phyloP scores from a whole-genome alignment of 257 asterid species.

The Hygrophila difformis region DNA sequence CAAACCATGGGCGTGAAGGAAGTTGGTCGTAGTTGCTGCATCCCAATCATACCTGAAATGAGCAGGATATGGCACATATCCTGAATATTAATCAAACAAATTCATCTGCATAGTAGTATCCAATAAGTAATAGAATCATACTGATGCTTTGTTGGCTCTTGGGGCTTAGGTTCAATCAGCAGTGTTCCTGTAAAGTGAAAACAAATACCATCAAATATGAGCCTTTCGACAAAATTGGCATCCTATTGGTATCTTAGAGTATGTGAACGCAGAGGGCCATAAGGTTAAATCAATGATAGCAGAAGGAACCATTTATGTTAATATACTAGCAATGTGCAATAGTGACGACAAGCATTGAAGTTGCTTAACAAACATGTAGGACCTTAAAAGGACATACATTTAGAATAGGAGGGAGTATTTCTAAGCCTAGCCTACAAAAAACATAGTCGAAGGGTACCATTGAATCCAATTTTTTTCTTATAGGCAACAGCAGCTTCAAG shows the following conservation, averaged over 20 bases:
- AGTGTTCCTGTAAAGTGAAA: constrained; percentile 83
- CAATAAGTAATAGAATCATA: constrained; percentile 21
- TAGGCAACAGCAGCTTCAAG: constrained; percentile 85
- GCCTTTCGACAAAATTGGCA: too few species aligned
- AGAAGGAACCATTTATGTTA: too few species aligned
- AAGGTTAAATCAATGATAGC: neutral
- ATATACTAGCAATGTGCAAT: too few species aligned
- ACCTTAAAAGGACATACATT: too few species aligned
- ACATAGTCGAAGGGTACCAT: constrained; percentile 32
- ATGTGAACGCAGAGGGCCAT: too few species aligned
- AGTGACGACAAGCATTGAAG: too few species aligned
- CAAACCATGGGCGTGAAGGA: constrained; percentile 84
- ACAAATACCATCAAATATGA: too few species aligned
- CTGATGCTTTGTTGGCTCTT: constrained; percentile 99
- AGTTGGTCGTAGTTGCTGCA: constrained; percentile 94
- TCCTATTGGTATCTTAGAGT: too few species aligned
- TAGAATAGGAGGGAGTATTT: too few species aligned
- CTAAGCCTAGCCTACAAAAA: neutral
- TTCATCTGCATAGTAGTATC: neutral
- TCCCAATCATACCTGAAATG: constrained; percentile 91
- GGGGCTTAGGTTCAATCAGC: constrained; percentile 98
- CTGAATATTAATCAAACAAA: constrained; percentile 2
- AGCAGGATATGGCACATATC: constrained; percentile 4
- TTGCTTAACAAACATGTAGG: too few species aligned
- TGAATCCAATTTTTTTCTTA: constrained; percentile 97